Conservation (phyloP, 2,329 filamentous ascomycete species). For the Phyllosticta citribraziliensis region DNA sequence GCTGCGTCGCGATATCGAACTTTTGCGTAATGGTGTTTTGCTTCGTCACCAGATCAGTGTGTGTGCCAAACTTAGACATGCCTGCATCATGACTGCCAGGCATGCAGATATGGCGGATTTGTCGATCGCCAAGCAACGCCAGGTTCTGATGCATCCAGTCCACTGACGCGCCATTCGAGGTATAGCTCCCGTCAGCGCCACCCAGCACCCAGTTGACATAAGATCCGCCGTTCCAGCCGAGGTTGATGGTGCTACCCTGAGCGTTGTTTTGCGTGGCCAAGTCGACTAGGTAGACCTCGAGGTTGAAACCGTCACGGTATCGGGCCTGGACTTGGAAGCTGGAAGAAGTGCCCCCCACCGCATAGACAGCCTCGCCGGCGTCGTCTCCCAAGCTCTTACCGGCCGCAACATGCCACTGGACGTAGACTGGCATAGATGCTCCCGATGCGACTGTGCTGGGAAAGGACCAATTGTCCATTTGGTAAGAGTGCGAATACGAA, state of each 20-base stretch:
- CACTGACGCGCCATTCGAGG: conserved; percentile 25
- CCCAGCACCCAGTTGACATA: conserved; percentile 30
- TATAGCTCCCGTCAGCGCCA: conserved; percentile 26
- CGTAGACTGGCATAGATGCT: conserved; percentile 21
- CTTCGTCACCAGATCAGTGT: conserved; percentile 30
- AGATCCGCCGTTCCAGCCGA: conserved; percentile 27
- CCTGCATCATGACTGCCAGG: conserved; percentile 42
- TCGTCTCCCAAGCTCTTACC: conserved; percentile 21
- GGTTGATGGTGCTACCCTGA: conserved; percentile 21
- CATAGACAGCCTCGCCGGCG: conserved; percentile 27
- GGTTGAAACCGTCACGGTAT: conserved; percentile 16
- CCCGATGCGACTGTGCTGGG: conserved; percentile 21
- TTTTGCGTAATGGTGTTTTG: conserved; percentile 39
- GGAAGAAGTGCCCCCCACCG: conserved; percentile 19
- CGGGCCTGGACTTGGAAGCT: conserved; percentile 23
- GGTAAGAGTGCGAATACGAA: conserved; percentile 22
- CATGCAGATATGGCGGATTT: conserved; percentile 37
- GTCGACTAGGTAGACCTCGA: conserved; percentile 22
- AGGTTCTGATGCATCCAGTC: conserved; percentile 35
- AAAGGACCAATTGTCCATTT: conserved; percentile 31
- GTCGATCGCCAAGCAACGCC: conserved; percentile 28
- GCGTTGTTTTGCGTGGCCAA: conserved; percentile 25
- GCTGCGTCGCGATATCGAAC: conserved; percentile 36
- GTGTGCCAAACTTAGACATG: conserved; percentile 35
- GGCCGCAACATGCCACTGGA: conserved; percentile 21